Percentiles rank a stretch among this genome's conserved stretches.
Evolutionary conservation across 2,329 filamentous ascomycete species (phyloP).

Genomic region (Sclerotinia spermophila): DNA sequence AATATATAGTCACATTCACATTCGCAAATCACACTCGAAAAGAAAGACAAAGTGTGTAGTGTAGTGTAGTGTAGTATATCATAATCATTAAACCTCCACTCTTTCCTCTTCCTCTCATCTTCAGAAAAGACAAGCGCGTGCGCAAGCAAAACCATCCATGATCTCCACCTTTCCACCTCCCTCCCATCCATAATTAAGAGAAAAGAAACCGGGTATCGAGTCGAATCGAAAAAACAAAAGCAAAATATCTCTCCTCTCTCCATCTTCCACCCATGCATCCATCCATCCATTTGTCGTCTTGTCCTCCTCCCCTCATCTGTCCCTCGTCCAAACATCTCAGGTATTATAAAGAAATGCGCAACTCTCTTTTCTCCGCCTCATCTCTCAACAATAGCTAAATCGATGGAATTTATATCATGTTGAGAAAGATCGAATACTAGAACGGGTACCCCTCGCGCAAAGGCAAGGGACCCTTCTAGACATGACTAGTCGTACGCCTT

Average conservation of each 20-base stretch:
- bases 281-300: background rate
- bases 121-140: background rate
- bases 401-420: too few species aligned
- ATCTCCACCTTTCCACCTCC: background rate
- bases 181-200: constrained; percentile 4
- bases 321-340: background rate
- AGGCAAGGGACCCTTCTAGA: constrained; percentile 23
- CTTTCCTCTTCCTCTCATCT: background rate
- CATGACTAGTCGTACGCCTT: constrained; percentile 25
- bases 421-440: background rate
- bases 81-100: constrained; percentile 6
- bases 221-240: constrained; percentile 12
- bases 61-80: background rate
- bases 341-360: constrained; percentile 2
- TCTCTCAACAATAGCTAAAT: background rate
- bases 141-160: background rate
- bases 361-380: background rate
- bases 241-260: constrained; percentile 1
- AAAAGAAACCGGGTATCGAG: constrained; percentile 16
- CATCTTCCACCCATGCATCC: background rate
- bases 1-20: background rate
- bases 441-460: background rate
- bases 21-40: background rate
- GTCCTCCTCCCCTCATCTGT: too few species aligned
- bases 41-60: background rate